Percentiles rank a stretch among this genome's conserved stretches.
Conservation (phyloP, 192 early-diverging fungal species). For the Tieghemiomyces parasiticus region DNA sequence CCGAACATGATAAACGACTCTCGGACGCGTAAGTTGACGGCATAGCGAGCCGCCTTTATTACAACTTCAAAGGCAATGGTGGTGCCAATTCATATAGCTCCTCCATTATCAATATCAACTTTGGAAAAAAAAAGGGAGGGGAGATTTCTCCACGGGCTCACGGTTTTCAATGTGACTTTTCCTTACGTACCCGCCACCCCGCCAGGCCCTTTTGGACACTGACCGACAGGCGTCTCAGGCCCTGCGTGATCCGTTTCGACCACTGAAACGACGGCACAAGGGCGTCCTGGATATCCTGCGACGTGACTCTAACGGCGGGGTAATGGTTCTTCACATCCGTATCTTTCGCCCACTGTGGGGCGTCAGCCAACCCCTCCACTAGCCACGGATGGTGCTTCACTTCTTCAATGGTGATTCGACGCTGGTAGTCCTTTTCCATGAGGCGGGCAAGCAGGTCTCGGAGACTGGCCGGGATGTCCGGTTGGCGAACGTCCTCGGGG, state of each 20-base stretch:
- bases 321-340: slow-evolving; percentile 50
- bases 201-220: neutral
- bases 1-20: too few relatives aligned
- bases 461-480: slow-evolving; percentile 35
- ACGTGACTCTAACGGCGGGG: slow-evolving; percentile 56
- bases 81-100: too few relatives aligned
- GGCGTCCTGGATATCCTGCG: slow-evolving; percentile 56
- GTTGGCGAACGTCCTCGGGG: slow-evolving; percentile 19
- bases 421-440: slow-evolving; percentile 75
- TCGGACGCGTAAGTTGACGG: too few relatives aligned
- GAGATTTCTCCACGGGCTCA: too few relatives aligned
- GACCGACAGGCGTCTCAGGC: slow-evolving; percentile 2
- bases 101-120: too few relatives aligned
- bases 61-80: too few relatives aligned
- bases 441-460: slow-evolving; percentile 57
- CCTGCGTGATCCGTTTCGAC: neutral
- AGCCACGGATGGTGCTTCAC: slow-evolving; percentile 93
- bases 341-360: slow-evolving; percentile 55
- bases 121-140: too few relatives aligned
- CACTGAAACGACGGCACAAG: slow-evolving; percentile 17
- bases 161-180: too few relatives aligned
- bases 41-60: too few relatives aligned
- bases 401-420: slow-evolving; percentile 71
- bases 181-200: slow-evolving; percentile 17
- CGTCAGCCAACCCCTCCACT: slow-evolving; percentile 44